These are phyloP conservation scores for Fusarium penzigii DNA, from an alignment of 2,329 filamentous ascomycete species.

Conservation along the genomic window DNA sequence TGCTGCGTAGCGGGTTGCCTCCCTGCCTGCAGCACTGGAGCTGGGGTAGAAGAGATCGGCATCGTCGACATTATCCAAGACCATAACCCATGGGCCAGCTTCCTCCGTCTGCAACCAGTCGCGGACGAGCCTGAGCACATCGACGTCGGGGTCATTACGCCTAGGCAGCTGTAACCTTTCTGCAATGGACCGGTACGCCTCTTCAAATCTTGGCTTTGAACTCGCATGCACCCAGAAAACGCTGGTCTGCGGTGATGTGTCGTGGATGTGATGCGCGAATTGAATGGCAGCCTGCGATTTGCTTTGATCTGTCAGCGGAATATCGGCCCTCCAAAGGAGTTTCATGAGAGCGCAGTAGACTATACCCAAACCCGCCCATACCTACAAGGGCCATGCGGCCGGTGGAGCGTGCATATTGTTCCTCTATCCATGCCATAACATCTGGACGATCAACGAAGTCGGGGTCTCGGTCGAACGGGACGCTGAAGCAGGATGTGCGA, in stretches of 20 bases:
- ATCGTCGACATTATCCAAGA: slow-evolving; percentile 25
- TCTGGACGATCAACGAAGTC: slow-evolving; percentile 33
- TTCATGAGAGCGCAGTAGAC: neutral
- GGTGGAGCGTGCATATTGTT: slow-evolving; percentile 16
- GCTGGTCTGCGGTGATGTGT: slow-evolving; percentile 28
- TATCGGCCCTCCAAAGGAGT: no score
- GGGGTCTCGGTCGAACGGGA: slow-evolving; percentile 33
- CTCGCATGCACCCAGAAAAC: slow-evolving; percentile 42
- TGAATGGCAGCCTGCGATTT: slow-evolving; percentile 36
- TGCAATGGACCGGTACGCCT: slow-evolving; percentile 38
- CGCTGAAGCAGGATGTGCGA: slow-evolving; percentile 2
- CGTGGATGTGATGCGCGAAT: slow-evolving; percentile 34
- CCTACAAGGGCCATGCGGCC: slow-evolving; percentile 34
- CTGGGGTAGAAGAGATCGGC: slow-evolving; percentile 6
- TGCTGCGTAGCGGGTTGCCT: neutral
- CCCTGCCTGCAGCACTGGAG: neutral
- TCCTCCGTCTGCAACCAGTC: slow-evolving; percentile 29
- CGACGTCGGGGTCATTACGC: slow-evolving; percentile 29
- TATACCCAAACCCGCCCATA: slow-evolving; percentile 35
- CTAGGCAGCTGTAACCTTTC: slow-evolving; percentile 31
- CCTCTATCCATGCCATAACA: slow-evolving; percentile 26
- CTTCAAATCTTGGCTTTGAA: slow-evolving; percentile 35
- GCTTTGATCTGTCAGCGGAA: slow-evolving; percentile 4
- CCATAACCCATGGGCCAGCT: slow-evolving; percentile 24
- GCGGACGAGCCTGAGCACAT: slow-evolving; percentile 35